A percentile compares a stretch with the other conserved stretches of the same genome.
Evolutionary conservation across 768 basidiomycete species (phyloP).

Genomic region (Nidularia pulvinata): DNA sequence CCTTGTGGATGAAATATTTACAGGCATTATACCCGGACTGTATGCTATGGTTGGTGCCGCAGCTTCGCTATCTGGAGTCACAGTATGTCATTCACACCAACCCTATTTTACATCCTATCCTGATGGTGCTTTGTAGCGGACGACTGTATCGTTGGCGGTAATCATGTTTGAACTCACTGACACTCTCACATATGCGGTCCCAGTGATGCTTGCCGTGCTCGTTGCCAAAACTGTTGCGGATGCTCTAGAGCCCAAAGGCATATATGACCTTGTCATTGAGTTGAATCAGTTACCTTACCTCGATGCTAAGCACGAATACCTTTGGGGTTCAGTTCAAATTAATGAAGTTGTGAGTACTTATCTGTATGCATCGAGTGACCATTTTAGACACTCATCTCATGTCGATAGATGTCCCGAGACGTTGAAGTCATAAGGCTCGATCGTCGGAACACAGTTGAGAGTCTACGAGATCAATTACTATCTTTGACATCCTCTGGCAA

Average conservation of each 20-base stretch:
- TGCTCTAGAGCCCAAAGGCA: constrained; percentile 88
- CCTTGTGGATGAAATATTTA: neutral
- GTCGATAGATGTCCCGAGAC: constrained; percentile 58
- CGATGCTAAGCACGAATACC: constrained; percentile 86
- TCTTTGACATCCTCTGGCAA: constrained; percentile 55
- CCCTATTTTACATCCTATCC: neutral
- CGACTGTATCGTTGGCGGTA: constrained; percentile 92
- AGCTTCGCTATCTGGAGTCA: constrained; percentile 93
- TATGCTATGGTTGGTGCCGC: constrained; percentile 98
- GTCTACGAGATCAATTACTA: constrained; percentile 70
- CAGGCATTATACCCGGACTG: constrained; percentile 79
- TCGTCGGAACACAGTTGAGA: constrained; percentile 73
- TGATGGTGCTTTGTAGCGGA: constrained; percentile 47
- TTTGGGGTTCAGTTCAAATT: constrained; percentile 80
- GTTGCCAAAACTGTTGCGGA: constrained; percentile 92
- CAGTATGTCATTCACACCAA: constrained; percentile 43
- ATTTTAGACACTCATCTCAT: neutral
- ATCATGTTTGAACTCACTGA: constrained; percentile 96
- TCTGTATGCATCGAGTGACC: neutral
- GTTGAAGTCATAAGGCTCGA: constrained; percentile 76
- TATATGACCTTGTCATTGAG: constrained; percentile 97
- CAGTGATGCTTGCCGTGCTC: constrained; percentile 86
- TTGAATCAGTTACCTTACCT: constrained; percentile 91
- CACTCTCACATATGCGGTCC: constrained; percentile 89
- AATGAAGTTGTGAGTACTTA: constrained; percentile 69